Evolutionary conservation across 75 land plant genomes (phyloP), one percentile per base, ranked within the genome.

Genomic region (Pinus taeda): DNA sequence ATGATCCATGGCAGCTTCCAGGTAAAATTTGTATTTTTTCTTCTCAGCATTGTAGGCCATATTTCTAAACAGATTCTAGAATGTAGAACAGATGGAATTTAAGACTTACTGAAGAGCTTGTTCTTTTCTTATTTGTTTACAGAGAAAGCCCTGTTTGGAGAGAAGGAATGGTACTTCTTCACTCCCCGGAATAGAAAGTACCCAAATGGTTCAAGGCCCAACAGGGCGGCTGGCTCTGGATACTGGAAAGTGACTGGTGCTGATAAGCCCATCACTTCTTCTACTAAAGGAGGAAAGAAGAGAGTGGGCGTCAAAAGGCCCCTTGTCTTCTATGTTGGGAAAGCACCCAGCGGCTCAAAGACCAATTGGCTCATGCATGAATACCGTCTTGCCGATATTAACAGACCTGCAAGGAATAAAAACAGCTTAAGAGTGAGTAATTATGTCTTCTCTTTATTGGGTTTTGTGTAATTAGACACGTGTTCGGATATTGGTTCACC

Each of bases 261-360:
- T 30, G 33, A 30, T 30, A 30, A 30, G 33, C 33, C 33, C 33
- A 30, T 30, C 33, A 30, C 33, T 11, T 4, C 37, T 5, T n/a
- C n/a, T n/a, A n/a, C n/a, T n/a, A 62, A 77, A 36, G 70, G 77
- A 17, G 67, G 74, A 63, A 55, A 62, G 24, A 55, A 67, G 58
- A 15, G 57, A 7, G 74, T 77, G 3, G 79, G 79, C 33, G 39
- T 64, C 22, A 62, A 67, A 77, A 77, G 73, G 24, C 49, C 79
- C 4, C 74, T 77, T 29, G 79, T 77, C 17, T 77, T 77, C 79
- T 77, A 73, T 26, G 58, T 33, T 49, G 79, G 79, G 29, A 60
- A 64, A 13, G 70, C 79, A 20, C 33, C 33, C 33, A 30, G 1
- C 0, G 33, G 33, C 33, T 30, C 33, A 30, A 30, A 30, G 33